Percentiles rank a stretch among this genome's conserved stretches.
Evolutionary conservation across 495 filamentous ascomycete genomes (phyloP).

Genomic region (Clavariopsis aquatica): DNA sequence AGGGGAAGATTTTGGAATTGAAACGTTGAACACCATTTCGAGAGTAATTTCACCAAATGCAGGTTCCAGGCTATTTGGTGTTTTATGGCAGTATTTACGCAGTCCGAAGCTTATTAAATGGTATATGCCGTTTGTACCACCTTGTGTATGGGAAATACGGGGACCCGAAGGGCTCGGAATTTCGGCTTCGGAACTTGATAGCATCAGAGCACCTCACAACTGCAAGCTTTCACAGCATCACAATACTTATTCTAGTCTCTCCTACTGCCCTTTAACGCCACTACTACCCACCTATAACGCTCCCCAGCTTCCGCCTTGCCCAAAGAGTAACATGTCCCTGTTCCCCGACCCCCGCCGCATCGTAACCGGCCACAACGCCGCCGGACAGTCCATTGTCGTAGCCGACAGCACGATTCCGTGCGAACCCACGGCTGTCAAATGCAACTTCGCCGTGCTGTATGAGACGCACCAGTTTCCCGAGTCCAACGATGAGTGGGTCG

Average conservation of each 20-base stretch:
- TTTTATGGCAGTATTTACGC: no score
- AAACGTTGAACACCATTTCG: background rate
- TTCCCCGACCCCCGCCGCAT: background rate
- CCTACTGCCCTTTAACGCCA: no score
- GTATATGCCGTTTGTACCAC: background rate
- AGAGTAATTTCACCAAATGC: no score
- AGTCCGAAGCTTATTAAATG: no score
- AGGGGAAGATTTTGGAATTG: background rate
- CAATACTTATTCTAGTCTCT: no score
- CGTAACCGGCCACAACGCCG: background rate
- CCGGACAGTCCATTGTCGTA: background rate
- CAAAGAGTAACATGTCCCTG: background rate
- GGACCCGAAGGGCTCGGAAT: background rate
- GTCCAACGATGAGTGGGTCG: background rate
- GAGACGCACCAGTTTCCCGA: background rate
- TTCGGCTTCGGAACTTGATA: background rate
- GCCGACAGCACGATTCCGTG: background rate
- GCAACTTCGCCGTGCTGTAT: background rate
- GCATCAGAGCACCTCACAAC: no score
- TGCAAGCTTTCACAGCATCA: no score
- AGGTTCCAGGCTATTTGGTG: no score
- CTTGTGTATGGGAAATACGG: background rate
- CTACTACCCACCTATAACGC: background rate
- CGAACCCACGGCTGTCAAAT: background rate
- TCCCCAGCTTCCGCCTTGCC: background rate